Evolutionary conservation across 169 alveolate genomes (phyloP).

Genomic region (Plasmodium yoelii): DNA sequence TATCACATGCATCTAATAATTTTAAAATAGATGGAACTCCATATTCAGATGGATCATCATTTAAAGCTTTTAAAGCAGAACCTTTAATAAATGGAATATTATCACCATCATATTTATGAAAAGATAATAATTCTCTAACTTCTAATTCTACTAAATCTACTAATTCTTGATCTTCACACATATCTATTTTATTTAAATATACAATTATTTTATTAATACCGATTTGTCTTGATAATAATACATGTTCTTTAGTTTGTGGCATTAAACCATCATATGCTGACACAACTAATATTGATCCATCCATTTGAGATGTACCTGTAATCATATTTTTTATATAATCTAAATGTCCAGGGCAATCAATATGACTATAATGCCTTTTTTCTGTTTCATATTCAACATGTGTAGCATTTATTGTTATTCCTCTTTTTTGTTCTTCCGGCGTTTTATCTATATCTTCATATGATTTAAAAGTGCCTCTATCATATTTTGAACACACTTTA

Average conservation of each 20-base stretch:
- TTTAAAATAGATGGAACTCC: conserved; percentile 86
- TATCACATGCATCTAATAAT: conserved; percentile 92
- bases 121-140: conserved; percentile 91
- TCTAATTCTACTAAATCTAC: conserved; percentile 96
- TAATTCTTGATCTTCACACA: conserved; percentile 93
- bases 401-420: conserved; percentile 95
- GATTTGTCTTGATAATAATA: conserved; percentile 92
- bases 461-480: conserved; percentile 81
- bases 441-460: conserved; percentile 91
- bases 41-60: conserved; percentile 81
- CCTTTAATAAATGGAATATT: conserved; percentile 92
- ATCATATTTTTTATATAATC: conserved; percentile 98
- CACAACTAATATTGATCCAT: conserved; percentile 95
- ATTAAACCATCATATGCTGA: conserved; percentile 97
- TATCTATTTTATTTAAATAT: conserved; percentile 93
- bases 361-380: conserved; percentile 95
- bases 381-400: conserved; percentile 92
- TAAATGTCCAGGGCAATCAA: conserved; percentile 98
- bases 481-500: conserved; percentile 84
- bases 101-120: conserved; percentile 93
- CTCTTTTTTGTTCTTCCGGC: conserved; percentile 96
- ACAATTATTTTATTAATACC: conserved; percentile 94
- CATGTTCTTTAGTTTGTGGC: conserved; percentile 96
- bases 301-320: conserved; percentile 97
- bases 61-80: conserved; percentile 93